Base-by-base conservation (phyloP, 148 eudicot species). In the Euryodendron excelsum region DNA sequence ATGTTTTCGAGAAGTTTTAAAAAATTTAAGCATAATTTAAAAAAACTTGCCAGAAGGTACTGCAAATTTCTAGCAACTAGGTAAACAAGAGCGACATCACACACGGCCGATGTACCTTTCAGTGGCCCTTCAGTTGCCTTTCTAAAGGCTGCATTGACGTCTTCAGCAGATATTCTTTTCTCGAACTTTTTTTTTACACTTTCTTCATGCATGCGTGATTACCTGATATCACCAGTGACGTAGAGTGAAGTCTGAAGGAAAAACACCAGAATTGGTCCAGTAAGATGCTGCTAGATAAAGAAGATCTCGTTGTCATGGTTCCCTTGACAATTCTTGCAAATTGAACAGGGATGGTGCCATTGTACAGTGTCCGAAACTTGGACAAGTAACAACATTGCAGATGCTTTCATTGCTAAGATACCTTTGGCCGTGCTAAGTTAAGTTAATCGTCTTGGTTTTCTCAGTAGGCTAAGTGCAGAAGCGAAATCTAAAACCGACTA, bases 211-310 rank as follows among this genome's bases (percentile, higher is more conserved):
- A 68, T 12, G 74, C 15, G 4, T 41, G 45, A 20, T 65, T 85
- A 94, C 99, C 97, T 96, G 99, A n/a, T n/a, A 83, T 96, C 99
- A 80, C 99, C 99, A n/a, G 99, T 96, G 97, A 93, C 93, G 59
- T 97, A 96, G 99, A 65, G 99, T 96, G 75, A n/a, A n/a, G n/a
- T n/a, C n/a, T n/a, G n/a, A n/a, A n/a, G n/a, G n/a, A n/a, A n/a
- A n/a, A n/a, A n/a, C n/a, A n/a, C n/a, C n/a, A n/a, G n/a, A n/a
- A n/a, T n/a, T n/a, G n/a, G n/a, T n/a, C n/a, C n/a, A n/a, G n/a
- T n/a, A n/a, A n/a, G n/a, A n/a, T n/a, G n/a, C n/a, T n/a, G n/a
- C n/a, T n/a, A n/a, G n/a, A n/a, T n/a, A n/a, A n/a, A n/a, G n/a
- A n/a, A n/a, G n/a, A n/a, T n/a, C n/a, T n/a, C n/a, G 99, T 96